Evolutionary conservation across 192 early-diverging fungal genomes (phyloP), one percentile per base, ranked within the genome.

Genomic region (Borealophlyctis nickersoniae): DNA sequence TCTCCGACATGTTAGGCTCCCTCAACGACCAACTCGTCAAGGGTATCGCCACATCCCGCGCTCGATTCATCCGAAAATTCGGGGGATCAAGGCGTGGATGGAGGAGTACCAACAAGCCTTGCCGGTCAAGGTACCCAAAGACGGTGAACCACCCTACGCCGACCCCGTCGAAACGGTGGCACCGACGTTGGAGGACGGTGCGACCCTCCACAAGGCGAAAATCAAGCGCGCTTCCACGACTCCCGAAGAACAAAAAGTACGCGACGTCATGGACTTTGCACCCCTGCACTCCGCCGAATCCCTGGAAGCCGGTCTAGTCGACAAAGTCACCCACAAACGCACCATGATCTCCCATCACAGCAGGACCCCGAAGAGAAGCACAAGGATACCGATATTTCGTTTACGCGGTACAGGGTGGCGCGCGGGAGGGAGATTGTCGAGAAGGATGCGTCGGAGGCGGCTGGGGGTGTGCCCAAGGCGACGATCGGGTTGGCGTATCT

Each of bases 401-500:
- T 60, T 31, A 14, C 19, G 58, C 48, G 51, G 22, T 63, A 66
- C 60, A 50, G 57, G 22, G 22, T 45, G 9, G 14, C 39, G 9
- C 62, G 62, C 34, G n/a, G 49, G 11, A 5, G 5, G 16, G 62
- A 63, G 27, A n/a, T 53, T 31, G 33, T 23, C 13, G 11, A 1
- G 31, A 26, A 58, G 54, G 50, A 56, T 11, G 29, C 55, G 22
- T 26, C 9, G 22, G 7, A 7, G 26, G 30, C 19, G 36, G 31
- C 27, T 51, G 31, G 3, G 24, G 48, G 34, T 32, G 23, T 39
- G 2, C 49, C 49, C 31, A 24, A 32, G 2, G 57, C 74, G 32
- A 83, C 74, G 9, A 82, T 89, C n/a, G 86, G 82, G n/a, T 57
- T 89, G 4, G 84, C 88, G 0, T 84, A 88, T 62, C 49, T 89